Percentiles rank a stretch among this genome's conserved stretches.
phyloP scores from a whole-genome alignment of 495 filamentous ascomycete species.

The Penicillium roqueforti region DNA sequence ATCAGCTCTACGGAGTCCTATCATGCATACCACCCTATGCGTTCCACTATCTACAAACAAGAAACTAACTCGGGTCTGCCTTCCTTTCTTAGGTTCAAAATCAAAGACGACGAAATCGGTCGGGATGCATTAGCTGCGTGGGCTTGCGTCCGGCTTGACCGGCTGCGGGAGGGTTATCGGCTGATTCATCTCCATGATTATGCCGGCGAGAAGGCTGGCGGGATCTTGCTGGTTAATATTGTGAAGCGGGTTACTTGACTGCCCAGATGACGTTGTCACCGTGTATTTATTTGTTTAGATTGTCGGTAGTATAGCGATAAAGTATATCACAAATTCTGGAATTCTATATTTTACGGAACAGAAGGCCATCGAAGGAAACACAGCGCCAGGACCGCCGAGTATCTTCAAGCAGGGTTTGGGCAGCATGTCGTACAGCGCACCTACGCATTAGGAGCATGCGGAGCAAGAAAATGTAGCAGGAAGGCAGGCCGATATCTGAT shows the following conservation, averaged over 20 bases:
- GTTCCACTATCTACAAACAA: not conserved
- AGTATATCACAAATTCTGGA: not conserved
- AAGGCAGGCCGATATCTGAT: not conserved
- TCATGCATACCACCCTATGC: not conserved
- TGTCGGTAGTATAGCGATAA: not conserved
- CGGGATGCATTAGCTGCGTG: slow-evolving; percentile 76
- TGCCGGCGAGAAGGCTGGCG: slow-evolving; percentile 56
- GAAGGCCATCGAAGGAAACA: not conserved
- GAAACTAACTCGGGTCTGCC: slow-evolving; percentile 11
- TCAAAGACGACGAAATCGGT: slow-evolving; percentile 76
- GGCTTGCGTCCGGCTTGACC: slow-evolving; percentile 82
- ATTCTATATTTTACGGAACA: not conserved
- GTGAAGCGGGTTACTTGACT: slow-evolving; percentile 48
- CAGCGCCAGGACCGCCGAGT: not conserved
- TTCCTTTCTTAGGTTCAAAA: slow-evolving; percentile 61
- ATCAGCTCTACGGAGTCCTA: not conserved
- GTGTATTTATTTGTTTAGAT: not conserved
- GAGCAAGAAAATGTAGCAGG: not conserved
- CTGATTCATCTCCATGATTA: slow-evolving; percentile 69
- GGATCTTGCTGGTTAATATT: slow-evolving; percentile 66
- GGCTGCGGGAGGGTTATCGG: slow-evolving; percentile 67
- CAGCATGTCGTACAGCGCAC: slow-evolving; percentile 3
- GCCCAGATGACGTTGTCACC: not conserved
- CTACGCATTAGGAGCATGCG: not conserved
- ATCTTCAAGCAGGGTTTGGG: slow-evolving; percentile 1